Percentiles rank a stretch among this genome's conserved stretches.
phyloP scores from a whole-genome alignment of 768 basidiomycete species.

The Leccinum boreale region DNA sequence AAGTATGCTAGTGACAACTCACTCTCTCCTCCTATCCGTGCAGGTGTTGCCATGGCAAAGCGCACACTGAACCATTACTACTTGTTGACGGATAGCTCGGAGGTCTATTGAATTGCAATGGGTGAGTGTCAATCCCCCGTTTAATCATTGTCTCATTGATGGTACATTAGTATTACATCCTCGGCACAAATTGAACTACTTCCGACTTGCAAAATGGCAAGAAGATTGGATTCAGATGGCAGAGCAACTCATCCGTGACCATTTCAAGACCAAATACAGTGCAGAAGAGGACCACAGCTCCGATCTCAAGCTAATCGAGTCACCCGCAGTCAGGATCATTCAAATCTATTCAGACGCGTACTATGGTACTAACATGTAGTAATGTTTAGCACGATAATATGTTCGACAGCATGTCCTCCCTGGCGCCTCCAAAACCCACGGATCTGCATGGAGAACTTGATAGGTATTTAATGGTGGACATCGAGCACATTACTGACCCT shows the following conservation, averaged over 20 bases:
- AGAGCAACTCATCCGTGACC: not conserved
- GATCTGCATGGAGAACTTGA: not conserved
- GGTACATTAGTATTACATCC: too few species aligned
- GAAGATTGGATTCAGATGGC: not conserved
- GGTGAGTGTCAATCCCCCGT: too few species aligned
- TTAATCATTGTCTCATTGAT: too few species aligned
- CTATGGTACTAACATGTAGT: too few species aligned
- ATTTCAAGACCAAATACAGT: not conserved
- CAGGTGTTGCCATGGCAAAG: not conserved
- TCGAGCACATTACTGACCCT: not conserved
- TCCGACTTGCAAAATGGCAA: not conserved
- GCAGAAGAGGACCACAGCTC: not conserved
- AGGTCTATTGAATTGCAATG: not conserved
- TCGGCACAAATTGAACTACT: not conserved
- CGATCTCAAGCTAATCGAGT: too few species aligned
- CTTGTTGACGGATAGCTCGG: not conserved
- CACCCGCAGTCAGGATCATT: too few species aligned
- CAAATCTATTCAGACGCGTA: too few species aligned
- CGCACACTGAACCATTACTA: not conserved
- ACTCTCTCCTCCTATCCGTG: not conserved
- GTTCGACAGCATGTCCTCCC: not conserved
- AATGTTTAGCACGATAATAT: not conserved
- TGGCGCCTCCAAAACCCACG: not conserved
- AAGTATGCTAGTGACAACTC: not conserved
- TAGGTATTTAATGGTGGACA: not conserved